These are phyloP conservation scores for Wickerhamiella infanticola DNA, from an alignment of 1,139 yeast species.

Conservation along the genomic window DNA sequence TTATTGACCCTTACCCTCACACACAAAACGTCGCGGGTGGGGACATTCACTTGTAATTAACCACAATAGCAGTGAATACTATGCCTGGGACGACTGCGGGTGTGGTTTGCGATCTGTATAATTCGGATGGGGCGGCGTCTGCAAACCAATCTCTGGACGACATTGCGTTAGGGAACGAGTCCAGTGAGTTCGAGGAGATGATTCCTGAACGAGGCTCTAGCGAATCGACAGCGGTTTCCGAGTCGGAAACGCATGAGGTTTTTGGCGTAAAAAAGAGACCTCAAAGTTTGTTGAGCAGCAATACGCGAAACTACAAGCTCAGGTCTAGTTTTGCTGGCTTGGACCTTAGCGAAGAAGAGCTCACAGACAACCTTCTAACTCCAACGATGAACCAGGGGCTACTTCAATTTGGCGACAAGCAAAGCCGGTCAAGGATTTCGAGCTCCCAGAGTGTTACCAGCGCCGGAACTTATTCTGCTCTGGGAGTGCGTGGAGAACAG, in stretches of 20 bases:
- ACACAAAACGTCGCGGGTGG: no score
- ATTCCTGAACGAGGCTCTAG: background rate
- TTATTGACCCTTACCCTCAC: no score
- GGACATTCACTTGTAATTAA: no score
- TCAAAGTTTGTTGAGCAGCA: background rate
- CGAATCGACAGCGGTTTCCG: background rate
- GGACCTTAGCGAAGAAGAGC: background rate
- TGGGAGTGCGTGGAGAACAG: conserved; percentile 4
- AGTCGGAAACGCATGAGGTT: background rate
- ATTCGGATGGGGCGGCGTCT: no score
- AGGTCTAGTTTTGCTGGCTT: background rate
- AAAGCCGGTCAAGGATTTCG: background rate
- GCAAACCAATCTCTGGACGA: no score
- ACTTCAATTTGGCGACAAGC: background rate
- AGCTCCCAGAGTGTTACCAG: background rate
- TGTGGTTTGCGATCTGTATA: no score
- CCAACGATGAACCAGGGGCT: background rate
- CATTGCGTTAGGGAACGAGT: background rate
- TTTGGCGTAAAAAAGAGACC: background rate
- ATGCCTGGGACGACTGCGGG: no score
- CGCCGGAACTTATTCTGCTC: background rate
- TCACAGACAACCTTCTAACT: background rate
- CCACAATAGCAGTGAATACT: no score
- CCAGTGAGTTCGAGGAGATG: background rate
- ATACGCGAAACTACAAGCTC: background rate